phyloP scores from a whole-genome alignment of 73 alveolate species.

The Uronychia setigera region DNA sequence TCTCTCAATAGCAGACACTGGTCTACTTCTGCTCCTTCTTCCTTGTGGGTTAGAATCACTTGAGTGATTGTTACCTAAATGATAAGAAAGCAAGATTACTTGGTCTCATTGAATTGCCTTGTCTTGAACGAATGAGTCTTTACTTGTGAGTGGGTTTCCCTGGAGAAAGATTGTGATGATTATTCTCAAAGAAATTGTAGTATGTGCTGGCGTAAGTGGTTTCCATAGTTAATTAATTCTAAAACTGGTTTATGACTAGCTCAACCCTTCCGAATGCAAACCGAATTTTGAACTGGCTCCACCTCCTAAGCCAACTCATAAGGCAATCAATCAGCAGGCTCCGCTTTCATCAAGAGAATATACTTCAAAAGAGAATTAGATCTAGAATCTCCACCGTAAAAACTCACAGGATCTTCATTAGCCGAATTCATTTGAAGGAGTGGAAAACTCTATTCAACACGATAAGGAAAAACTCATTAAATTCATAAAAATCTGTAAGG shows the following conservation, averaged over 20 bases:
- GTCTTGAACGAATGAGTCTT: background rate
- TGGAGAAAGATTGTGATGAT: background rate
- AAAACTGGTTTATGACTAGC: background rate
- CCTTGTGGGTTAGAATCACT: background rate
- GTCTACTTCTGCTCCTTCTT: too few species aligned
- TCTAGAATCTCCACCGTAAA: too few species aligned
- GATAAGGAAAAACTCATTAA: conserved; percentile 52
- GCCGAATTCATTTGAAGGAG: conserved; percentile 23
- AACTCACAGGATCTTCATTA: background rate
- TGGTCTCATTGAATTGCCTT: background rate
- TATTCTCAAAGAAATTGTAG: background rate
- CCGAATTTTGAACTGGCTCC: too few species aligned
- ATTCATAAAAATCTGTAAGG: conserved; percentile 19
- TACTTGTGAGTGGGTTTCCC: background rate
- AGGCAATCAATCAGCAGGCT: too few species aligned
- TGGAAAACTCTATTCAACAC: too few species aligned
- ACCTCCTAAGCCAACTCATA: too few species aligned
- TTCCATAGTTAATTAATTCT: background rate
- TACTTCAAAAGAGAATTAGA: too few species aligned
- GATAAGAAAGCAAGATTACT: background rate
- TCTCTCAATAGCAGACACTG: too few species aligned
- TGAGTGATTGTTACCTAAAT: background rate
- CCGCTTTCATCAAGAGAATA: too few species aligned
- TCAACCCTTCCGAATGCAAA: too few species aligned
- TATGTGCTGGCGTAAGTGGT: background rate